phyloP scores from a whole-genome alignment of 306 rosid species.

The Lathyrus tuberosus region DNA sequence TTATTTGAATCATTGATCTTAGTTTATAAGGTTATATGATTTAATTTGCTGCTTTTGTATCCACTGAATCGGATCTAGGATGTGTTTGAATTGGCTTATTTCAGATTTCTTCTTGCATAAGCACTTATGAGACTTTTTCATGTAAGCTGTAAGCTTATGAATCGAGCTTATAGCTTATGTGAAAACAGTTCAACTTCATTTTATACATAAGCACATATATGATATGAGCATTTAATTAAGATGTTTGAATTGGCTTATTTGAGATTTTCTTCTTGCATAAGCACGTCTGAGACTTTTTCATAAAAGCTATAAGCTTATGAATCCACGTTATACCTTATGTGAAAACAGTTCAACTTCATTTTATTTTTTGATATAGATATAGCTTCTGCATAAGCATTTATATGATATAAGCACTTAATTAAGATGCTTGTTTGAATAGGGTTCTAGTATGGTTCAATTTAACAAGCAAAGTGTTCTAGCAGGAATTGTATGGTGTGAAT shows the following conservation, averaged over 20 bases:
- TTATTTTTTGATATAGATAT: neutral
- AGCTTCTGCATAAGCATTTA: neutral
- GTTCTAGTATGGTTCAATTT: neutral
- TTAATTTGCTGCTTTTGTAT: neutral
- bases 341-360: neutral
- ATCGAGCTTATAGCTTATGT: no score
- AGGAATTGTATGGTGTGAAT: neutral
- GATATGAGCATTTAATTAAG: neutral
- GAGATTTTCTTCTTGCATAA: no score
- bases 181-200: neutral
- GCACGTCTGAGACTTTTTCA: no score
- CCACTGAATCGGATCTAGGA: conserved; percentile 10
- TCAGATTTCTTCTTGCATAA: neutral
- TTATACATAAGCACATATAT: neutral
- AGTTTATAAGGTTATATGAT: neutral
- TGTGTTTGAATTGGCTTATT: neutral
- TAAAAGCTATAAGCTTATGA: no score
- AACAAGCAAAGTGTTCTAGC: neutral
- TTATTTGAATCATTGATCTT: neutral
- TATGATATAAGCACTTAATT: neutral
- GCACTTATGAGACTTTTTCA: neutral
- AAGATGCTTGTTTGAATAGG: neutral
- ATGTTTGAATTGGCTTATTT: neutral
- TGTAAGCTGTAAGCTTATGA: no score
- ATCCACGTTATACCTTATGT: neutral